Evolutionary conservation across 2,329 filamentous ascomycete species (phyloP).

Genomic region (Raffaelea arxii): DNA sequence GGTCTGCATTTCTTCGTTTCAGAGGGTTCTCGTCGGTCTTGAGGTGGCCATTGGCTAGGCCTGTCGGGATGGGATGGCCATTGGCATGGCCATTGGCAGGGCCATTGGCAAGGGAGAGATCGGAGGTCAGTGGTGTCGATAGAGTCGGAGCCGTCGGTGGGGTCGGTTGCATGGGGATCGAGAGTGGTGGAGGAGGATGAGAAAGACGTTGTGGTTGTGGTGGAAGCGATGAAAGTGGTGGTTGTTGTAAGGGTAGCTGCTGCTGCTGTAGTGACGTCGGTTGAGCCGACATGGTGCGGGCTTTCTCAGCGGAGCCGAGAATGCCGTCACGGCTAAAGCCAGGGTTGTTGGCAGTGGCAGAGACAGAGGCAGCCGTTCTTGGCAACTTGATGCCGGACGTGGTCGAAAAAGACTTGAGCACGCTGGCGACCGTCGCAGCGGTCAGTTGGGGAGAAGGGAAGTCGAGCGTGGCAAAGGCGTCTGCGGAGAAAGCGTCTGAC

Average conservation of each 20-base stretch:
- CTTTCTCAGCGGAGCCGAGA: conserved; percentile 42
- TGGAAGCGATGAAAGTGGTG: neutral
- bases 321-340: conserved; percentile 47
- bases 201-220: no score
- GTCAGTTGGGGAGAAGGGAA: neutral
- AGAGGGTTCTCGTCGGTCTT: no score
- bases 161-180: no score
- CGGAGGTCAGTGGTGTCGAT: no score
- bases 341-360: conserved; percentile 26
- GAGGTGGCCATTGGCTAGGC: no score
- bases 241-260: neutral
- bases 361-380: no score
- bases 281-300: conserved; percentile 45
- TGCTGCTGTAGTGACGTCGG: conserved; percentile 16
- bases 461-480: no score
- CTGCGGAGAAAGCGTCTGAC: neutral
- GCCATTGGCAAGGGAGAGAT: no score
- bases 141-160: no score
- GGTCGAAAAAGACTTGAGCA: neutral
- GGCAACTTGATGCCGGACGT: neutral
- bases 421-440: neutral
- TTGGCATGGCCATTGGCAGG: no score
- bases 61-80: no score
- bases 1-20: conserved; percentile 52
- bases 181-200: no score